Percentiles rank a stretch among this genome's conserved stretches.
Conservation (phyloP, 2,329 filamentous ascomycete species). For the Aspergillus costaricaensis region DNA sequence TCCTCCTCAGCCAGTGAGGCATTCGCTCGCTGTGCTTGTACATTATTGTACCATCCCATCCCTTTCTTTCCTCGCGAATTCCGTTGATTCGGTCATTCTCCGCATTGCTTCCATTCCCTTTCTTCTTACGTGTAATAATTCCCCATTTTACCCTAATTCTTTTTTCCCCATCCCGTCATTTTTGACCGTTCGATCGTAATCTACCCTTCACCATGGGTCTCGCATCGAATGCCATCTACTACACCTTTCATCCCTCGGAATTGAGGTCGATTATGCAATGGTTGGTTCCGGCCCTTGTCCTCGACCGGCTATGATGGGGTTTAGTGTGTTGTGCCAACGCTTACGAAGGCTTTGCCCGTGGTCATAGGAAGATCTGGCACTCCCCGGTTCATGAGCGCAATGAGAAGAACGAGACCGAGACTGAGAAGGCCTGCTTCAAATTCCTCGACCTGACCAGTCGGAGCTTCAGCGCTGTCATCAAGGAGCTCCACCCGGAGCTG, state of each 20-base stretch:
- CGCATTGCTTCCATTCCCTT: background rate
- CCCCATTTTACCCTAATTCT: background rate
- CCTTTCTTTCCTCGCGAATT: background rate
- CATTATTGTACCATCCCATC: slow-evolving; percentile 12
- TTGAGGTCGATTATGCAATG: slow-evolving; percentile 86
- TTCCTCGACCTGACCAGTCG: slow-evolving; percentile 86
- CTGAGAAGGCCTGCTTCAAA: slow-evolving; percentile 79
- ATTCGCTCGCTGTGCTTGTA: slow-evolving; percentile 12
- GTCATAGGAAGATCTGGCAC: slow-evolving; percentile 87
- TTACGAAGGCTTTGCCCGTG: slow-evolving; percentile 9
- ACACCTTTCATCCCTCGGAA: slow-evolving; percentile 72
- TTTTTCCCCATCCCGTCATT: background rate
- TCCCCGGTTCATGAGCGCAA: slow-evolving; percentile 87
- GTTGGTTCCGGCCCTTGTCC: slow-evolving; percentile 52
- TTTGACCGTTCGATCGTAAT: slow-evolving; percentile 16
- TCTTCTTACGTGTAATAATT: background rate
- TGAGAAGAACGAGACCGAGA: slow-evolving; percentile 69
- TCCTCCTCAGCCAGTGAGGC: slow-evolving; percentile 2
- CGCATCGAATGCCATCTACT: slow-evolving; percentile 64
- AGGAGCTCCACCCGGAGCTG: slow-evolving; percentile 93
- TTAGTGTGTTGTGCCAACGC: slow-evolving; percentile 17
- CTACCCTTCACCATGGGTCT: slow-evolving; percentile 40
- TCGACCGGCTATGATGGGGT: slow-evolving; percentile 5
- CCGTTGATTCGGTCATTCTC: slow-evolving; percentile 14
- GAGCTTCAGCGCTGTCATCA: slow-evolving; percentile 89